Conservation (phyloP, 148 eudicot species). For the Arctostaphylos glauca region DNA sequence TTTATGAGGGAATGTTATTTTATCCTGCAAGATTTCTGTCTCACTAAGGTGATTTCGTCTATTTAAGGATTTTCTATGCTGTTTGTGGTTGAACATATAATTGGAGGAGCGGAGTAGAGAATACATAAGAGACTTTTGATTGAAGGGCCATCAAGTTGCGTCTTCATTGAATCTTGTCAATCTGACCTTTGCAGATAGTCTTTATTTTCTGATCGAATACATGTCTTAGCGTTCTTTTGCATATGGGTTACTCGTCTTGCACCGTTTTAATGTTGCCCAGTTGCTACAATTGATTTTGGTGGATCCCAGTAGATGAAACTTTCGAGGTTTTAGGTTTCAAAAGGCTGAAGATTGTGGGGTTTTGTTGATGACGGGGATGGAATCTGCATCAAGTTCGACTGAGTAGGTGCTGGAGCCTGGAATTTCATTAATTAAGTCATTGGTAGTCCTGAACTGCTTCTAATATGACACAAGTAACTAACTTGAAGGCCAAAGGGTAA, state of each 20-base stretch:
- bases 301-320: neutral
- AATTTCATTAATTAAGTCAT: neutral
- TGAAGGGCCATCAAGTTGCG: neutral
- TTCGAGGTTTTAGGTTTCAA: neutral
- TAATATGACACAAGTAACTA: neutral
- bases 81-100: neutral
- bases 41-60: neutral
- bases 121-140: neutral
- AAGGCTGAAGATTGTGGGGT: neutral
- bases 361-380: neutral
- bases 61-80: neutral
- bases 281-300: neutral
- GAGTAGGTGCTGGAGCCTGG: neutral
- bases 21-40: neutral
- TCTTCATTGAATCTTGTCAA: neutral
- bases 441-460: neutral
- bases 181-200: neutral
- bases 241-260: neutral
- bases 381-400: neutral
- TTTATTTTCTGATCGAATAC: neutral
- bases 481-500: neutral
- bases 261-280: neutral
- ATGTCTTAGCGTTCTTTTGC: neutral
- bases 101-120: constrained; percentile 1
- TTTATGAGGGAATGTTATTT: neutral